Base-by-base conservation (phyloP, 2,329 filamentous ascomycete genomes). In the Fusarium dimerum region DNA sequence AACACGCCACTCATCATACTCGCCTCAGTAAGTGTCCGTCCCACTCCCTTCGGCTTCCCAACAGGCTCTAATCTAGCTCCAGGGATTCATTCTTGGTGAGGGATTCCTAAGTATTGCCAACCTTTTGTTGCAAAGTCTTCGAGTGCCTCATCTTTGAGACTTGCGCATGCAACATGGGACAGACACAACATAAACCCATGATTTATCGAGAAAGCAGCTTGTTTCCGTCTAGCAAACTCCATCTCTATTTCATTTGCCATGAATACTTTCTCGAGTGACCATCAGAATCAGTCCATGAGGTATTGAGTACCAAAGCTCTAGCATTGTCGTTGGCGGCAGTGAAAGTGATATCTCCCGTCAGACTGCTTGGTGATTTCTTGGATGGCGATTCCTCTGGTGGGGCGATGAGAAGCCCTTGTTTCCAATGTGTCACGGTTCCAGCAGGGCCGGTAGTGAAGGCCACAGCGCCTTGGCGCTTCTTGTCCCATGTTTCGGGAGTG, bases 91-190 rank as follows among this genome's bases (percentile, higher is more conserved):
- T 58, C 77, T 99, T 8, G 92, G 93, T 1, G 93, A 97, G 70
- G 93, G 93, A 0, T 84, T 97, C 59, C 76, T 96, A 58, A 97
- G 92, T 67, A 96, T 99, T 64, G 81, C 94, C 26, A 97, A 97
- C 68, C 73, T 99, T 50, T 74, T 89, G 9, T 76, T 99, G 66
- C 91, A 95, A 50, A 92, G 88, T 69, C 76, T 86, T 10, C 74
- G 79, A 4, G 88, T 95, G 51, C 88, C 90, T 46, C 90, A 94
- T 78, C 73, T 90, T 32, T 88, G 67, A 63, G 51, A 16, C 12
- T 16, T 34, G 15, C 20, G 17, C 47, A 36, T 26, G 7, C 20
- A 26, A 18, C 39, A 17, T 36, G 20, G 30, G 26, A 15, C 18
- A 8, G 30, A 12, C 40, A 39, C 26, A 43, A 46, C 40, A 32